Conservation (phyloP, 1,139 yeast genomes). For the Torulaspora pretoriensis region DNA sequence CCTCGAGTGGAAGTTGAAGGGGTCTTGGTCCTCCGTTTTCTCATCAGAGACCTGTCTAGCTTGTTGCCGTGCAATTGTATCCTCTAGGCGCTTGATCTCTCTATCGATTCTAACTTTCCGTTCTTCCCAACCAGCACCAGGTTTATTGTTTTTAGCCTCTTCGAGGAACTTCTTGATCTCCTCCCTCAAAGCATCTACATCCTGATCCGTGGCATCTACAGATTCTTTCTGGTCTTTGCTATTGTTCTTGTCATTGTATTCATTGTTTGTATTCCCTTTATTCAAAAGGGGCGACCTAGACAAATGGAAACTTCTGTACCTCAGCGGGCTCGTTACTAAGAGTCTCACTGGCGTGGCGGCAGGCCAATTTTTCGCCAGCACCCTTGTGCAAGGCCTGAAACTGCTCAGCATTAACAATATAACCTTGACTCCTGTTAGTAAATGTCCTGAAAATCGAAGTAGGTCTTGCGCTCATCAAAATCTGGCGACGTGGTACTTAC, state of each 20-base stretch:
- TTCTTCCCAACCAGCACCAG: slow-evolving; percentile 18
- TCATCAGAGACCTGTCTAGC: slow-evolving; percentile 9
- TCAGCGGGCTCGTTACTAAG: slow-evolving; percentile 5
- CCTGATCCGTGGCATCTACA: slow-evolving; percentile 23
- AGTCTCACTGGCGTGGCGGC: neutral
- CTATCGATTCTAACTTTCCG: slow-evolving; percentile 25
- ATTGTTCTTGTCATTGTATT: slow-evolving; percentile 1
- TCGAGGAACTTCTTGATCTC: slow-evolving; percentile 25
- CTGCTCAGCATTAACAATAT: slow-evolving; percentile 5
- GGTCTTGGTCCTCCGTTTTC: slow-evolving; percentile 9
- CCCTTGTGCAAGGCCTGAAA: slow-evolving; percentile 7
- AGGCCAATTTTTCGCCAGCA: slow-evolving; percentile 1
- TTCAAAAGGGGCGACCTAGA: slow-evolving; percentile 8
- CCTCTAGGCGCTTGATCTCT: slow-evolving; percentile 25
- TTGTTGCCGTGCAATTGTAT: slow-evolving; percentile 24
- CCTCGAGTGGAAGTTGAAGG: slow-evolving; percentile 16
- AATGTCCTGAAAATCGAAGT: neutral
- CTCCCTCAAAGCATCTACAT: slow-evolving; percentile 23
- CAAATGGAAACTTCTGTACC: slow-evolving; percentile 11
- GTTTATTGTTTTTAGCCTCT: slow-evolving; percentile 18
- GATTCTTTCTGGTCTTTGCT: neutral
- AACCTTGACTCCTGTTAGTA: slow-evolving; percentile 1
- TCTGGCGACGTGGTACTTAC: neutral
- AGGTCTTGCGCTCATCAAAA: neutral
- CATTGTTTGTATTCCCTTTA: slow-evolving; percentile 6